Percentiles rank a stretch among this genome's conserved stretches.
These are phyloP conservation scores for Colletotrichum cordylinicola DNA, from an alignment of 2,329 filamentous ascomycete genomes.

Conservation along the genomic window DNA sequence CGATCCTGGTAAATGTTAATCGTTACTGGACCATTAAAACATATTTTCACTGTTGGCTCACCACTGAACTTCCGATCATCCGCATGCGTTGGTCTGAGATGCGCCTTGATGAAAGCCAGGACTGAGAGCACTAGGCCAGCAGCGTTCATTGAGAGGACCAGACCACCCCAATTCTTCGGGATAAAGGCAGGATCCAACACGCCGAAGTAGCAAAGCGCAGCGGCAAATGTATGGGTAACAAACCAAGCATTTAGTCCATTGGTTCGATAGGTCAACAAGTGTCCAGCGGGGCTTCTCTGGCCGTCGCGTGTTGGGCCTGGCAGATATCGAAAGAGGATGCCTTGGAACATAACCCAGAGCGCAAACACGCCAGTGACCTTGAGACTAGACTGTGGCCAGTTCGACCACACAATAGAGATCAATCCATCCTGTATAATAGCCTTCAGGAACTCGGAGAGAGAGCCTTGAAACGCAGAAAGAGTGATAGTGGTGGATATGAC, in stretches of 20 bases:
- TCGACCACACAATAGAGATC: background rate
- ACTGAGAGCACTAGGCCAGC: slow-evolving; percentile 25
- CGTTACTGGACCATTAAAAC: background rate
- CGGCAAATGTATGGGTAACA: slow-evolving; percentile 39
- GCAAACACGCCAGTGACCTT: background rate
- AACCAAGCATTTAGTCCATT: slow-evolving; percentile 47
- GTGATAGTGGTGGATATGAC: background rate
- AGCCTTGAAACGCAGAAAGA: background rate
- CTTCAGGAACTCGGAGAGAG: background rate
- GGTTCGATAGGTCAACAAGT: slow-evolving; percentile 47
- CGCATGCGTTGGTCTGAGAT: background rate
- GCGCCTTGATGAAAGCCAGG: background rate
- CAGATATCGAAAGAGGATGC: background rate
- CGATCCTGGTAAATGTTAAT: slow-evolving; percentile 31
- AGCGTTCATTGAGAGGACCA: slow-evolving; percentile 44
- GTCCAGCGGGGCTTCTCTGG: slow-evolving; percentile 47
- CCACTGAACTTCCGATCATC: background rate
- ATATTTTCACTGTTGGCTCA: background rate
- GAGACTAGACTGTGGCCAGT: background rate
- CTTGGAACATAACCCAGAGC: slow-evolving; percentile 14
- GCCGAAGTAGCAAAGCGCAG: slow-evolving; percentile 28
- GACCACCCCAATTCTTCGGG: slow-evolving; percentile 45
- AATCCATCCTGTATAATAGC: background rate
- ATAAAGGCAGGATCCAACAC: slow-evolving; percentile 43
- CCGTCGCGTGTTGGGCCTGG: slow-evolving; percentile 30